Evolutionary conservation across 1,284 basidiomycete species (phyloP).

Genomic region (Heliocybe sulcata): DNA sequence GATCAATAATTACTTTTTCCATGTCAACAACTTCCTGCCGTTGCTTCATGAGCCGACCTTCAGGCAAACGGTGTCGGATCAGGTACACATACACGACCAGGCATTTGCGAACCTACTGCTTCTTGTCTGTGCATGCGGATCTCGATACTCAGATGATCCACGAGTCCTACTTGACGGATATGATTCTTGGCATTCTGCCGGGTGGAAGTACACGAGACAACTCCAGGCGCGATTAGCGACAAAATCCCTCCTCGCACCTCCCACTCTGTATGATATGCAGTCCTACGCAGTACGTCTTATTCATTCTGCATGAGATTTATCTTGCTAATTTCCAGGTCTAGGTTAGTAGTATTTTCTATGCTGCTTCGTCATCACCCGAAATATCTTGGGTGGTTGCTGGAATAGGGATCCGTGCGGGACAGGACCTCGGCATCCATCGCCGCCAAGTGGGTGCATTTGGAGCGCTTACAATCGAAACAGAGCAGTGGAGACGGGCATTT

Average conservation of each 20-base stretch:
- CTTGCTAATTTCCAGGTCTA: slow-evolving; percentile 6
- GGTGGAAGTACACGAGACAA: slow-evolving; percentile 72
- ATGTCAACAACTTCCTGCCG: slow-evolving; percentile 29
- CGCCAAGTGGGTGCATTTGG: slow-evolving; percentile 22
- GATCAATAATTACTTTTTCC: slow-evolving; percentile 37
- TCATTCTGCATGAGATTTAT: not conserved
- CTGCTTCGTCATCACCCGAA: slow-evolving; percentile 42
- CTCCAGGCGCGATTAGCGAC: slow-evolving; percentile 41
- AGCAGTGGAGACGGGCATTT: slow-evolving; percentile 48
- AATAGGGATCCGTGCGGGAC: slow-evolving; percentile 42
- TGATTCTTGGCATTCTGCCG: slow-evolving; percentile 49
- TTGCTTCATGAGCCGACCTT: slow-evolving; percentile 38
- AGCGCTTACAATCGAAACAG: slow-evolving; percentile 29
- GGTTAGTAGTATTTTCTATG: slow-evolving; percentile 28
- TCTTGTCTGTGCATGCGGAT: slow-evolving; percentile 39
- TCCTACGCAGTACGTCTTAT: slow-evolving; percentile 28
- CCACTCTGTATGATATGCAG: slow-evolving; percentile 66
- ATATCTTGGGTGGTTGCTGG: slow-evolving; percentile 46
- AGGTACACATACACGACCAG: slow-evolving; percentile 27
- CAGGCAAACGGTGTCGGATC: slow-evolving; percentile 25
- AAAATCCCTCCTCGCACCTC: slow-evolving; percentile 47
- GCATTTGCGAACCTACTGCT: slow-evolving; percentile 36
- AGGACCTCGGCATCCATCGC: slow-evolving; percentile 36
- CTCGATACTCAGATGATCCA: slow-evolving; percentile 34
- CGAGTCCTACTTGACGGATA: slow-evolving; percentile 48